phyloP scores from a whole-genome alignment of 108 stramenopile genomes.

The Pseudonitzschia delicatissima region DNA sequence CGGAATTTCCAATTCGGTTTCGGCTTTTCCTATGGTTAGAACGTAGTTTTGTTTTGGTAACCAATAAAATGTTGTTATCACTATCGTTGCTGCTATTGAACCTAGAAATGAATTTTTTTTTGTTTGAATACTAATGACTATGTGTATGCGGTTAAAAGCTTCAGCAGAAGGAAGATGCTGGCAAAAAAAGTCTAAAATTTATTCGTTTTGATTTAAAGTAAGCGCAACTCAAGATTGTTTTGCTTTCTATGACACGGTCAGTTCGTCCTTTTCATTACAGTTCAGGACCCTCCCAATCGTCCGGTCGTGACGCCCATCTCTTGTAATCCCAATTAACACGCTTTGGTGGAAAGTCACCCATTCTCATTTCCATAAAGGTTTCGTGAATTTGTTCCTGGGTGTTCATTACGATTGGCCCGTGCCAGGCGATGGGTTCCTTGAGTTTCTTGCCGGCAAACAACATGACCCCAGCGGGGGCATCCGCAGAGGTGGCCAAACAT shows the following conservation, averaged over 20 bases:
- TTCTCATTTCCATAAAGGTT: constrained; percentile 32
- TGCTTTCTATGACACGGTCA: no score
- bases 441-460: constrained; percentile 51
- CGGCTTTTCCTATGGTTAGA: constrained; percentile 71
- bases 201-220: not conserved
- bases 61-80: not conserved
- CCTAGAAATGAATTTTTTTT: no score
- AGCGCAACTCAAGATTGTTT: no score
- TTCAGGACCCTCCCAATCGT: no score
- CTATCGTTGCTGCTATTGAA: no score
- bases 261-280: no score
- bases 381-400: constrained; percentile 36
- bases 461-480: constrained; percentile 17
- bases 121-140: no score
- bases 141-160: no score
- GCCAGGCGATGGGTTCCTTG: constrained; percentile 48
- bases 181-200: not conserved
- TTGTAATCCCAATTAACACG: constrained; percentile 49
- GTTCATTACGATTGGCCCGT: constrained; percentile 55
- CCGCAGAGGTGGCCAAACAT: not conserved
- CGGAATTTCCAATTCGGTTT: constrained; percentile 79
- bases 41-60: not conserved
- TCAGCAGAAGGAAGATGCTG: no score
- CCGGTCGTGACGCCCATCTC: not conserved
- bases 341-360: constrained; percentile 40